Conservation (phyloP, 2,329 filamentous ascomycete genomes). For the Aspergillus piperis region DNA sequence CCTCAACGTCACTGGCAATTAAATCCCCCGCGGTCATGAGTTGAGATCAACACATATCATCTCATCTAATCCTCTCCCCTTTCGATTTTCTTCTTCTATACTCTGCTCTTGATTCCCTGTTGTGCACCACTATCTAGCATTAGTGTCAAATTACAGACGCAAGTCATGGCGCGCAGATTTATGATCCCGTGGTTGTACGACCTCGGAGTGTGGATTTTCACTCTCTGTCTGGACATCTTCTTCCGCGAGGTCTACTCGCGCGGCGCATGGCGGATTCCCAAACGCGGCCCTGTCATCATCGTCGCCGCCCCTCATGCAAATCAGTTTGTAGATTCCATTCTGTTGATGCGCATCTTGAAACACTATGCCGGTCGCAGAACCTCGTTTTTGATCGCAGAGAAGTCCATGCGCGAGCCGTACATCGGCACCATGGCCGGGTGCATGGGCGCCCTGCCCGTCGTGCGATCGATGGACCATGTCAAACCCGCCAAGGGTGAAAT, state of each 20-base stretch:
- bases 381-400: constrained; percentile 90
- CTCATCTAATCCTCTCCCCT: neutral
- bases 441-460: constrained; percentile 89
- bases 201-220: constrained; percentile 49
- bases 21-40: constrained; percentile 8
- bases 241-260: constrained; percentile 96
- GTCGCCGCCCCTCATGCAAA: constrained; percentile 97
- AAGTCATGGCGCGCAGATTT: constrained; percentile 9
- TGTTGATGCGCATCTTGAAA: constrained; percentile 87
- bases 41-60: neutral
- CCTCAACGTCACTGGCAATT: constrained; percentile 6
- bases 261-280: constrained; percentile 91
- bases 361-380: constrained; percentile 85
- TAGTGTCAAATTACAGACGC: neutral
- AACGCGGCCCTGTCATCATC: constrained; percentile 85
- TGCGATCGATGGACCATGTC: constrained; percentile 84
- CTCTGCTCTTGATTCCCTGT: neutral
- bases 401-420: constrained; percentile 86
- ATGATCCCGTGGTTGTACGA: constrained; percentile 19
- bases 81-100: neutral
- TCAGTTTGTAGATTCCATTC: constrained; percentile 94
- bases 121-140: neutral
- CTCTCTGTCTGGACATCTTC: constrained; percentile 86
- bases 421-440: constrained; percentile 83
- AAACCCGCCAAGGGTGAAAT: constrained; percentile 77